Evolutionary conservation across 352 stramenopile species (phyloP), one percentile per base, ranked within the genome.

Genomic region (Phytopythium delawarense): DNA sequence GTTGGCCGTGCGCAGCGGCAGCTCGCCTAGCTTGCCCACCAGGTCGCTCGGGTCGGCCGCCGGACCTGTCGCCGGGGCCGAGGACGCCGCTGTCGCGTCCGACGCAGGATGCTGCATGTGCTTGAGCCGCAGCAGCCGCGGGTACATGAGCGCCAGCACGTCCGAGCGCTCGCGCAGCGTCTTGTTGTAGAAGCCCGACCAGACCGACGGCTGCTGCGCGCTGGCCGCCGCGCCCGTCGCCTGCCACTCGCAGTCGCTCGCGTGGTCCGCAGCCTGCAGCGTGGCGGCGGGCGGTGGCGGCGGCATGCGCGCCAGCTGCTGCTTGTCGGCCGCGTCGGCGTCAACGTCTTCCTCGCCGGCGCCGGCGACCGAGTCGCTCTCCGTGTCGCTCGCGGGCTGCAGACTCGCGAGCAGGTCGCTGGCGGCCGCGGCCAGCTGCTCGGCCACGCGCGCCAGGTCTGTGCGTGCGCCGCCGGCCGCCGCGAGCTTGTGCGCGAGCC

Each of bases 161-260:
- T 95, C 86, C 16, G 79, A 81, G 58, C 86, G 81, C 57, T 95
- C 86, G 8, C 83, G 84, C 55, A 93, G 67, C 49, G 86, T 95
- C 75, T 95, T 95, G 76, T 91, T 95, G 74, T 95, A 95, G 51
- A 95, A 95, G 3, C 86, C 86, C 15, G 86, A 95, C 86, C 86
- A 95, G 30, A 95, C 70, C 4, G 82, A 92, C 54, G 84, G 86
- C 74, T 95, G 86, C 30, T 65, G 60, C 6, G 65, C 55, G 13
- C 37, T n/a, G 3, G n/a, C 53, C 8, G 72, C 62, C 32, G 53
- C 25, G 53, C 37, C 45, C 0, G 48, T 13, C 5, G 51, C 39
- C 53, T 45, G 34, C 74, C 74, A 82, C 37, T 50, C 59, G 13
- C 25, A 32, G 15, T 81, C 74, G n/a, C 59, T 69, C 18, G 65